These are phyloP conservation scores for Andrographis paniculata DNA, from an alignment of 305 asterid genomes.

Conservation along the genomic window DNA sequence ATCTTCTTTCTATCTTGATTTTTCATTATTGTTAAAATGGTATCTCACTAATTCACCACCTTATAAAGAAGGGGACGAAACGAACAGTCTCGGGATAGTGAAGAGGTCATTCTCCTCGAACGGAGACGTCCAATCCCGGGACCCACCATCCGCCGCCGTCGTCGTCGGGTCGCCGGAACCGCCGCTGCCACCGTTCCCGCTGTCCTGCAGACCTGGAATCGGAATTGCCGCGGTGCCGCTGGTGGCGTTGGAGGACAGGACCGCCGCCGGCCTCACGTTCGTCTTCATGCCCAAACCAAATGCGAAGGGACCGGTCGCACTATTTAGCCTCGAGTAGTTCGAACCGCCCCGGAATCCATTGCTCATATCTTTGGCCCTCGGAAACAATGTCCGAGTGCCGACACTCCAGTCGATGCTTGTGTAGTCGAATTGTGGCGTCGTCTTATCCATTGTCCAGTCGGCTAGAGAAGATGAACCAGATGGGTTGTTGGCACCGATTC, in stretches of 20 bases:
- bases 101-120: slow-evolving; percentile 81
- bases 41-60: no score
- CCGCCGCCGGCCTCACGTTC: slow-evolving; percentile 28
- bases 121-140: slow-evolving; percentile 79
- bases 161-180: neutral
- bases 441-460: slow-evolving; percentile 62
- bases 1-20: no score
- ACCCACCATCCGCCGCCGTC: slow-evolving; percentile 18
- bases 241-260: slow-evolving; percentile 4
- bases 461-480: slow-evolving; percentile 56
- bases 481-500: slow-evolving; percentile 41
- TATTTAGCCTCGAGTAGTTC: slow-evolving; percentile 15
- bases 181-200: no score
- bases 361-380: no score
- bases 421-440: slow-evolving; percentile 58
- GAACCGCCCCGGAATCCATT: slow-evolving; percentile 31
- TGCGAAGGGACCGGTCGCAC: slow-evolving; percentile 32
- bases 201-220: no score
- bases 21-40: no score
- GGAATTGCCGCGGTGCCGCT: slow-evolving; percentile 20
- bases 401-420: slow-evolving; percentile 82
- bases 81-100: slow-evolving; percentile 66
- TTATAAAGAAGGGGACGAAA: slow-evolving; percentile 68
- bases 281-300: slow-evolving; percentile 27
- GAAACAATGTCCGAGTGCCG: slow-evolving; percentile 30